Percentiles rank a stretch among this genome's conserved stretches.
phyloP scores from a whole-genome alignment of 345 rosid species.

The Hypericum perforatum region DNA sequence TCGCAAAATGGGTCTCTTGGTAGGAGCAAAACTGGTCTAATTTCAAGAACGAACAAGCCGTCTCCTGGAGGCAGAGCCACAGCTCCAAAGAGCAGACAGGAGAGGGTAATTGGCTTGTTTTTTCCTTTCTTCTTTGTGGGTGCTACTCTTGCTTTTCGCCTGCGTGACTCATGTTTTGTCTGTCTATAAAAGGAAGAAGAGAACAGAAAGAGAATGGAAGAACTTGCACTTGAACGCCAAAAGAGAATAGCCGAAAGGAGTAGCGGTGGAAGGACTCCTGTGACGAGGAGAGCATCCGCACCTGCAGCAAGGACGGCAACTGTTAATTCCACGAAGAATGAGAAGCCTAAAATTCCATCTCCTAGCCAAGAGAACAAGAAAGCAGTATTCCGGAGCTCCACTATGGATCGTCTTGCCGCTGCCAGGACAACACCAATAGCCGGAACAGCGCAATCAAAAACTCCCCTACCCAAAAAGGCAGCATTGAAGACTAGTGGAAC shows the following conservation, averaged over 20 bases:
- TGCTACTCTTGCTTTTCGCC: background rate
- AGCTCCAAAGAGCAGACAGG: constrained; percentile 47
- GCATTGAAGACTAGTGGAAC: constrained; percentile 30
- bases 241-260: constrained; percentile 93
- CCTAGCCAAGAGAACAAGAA: constrained; percentile 33
- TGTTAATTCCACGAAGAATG: constrained; percentile 22
- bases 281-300: constrained; percentile 36
- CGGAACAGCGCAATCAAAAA: constrained; percentile 27
- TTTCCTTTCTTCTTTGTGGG: background rate
- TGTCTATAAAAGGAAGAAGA: constrained; percentile 66
- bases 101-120: constrained; percentile 34
- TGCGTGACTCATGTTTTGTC: background rate
- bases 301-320: constrained; percentile 22
- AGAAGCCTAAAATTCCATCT: constrained; percentile 27
- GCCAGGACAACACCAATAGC: constrained; percentile 40
- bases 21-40: constrained; percentile 35
- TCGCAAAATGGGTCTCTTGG: constrained; percentile 31
- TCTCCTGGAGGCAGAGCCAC: constrained; percentile 47
- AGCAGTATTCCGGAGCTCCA: constrained; percentile 64
- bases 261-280: constrained; percentile 27
- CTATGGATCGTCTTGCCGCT: constrained; percentile 81
- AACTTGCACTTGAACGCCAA: constrained; percentile 62
- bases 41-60: constrained; percentile 47
- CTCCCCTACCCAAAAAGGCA: constrained; percentile 35
- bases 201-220: constrained; percentile 68